phyloP scores from a whole-genome alignment of 768 basidiomycete genomes.

The Mycena haematopus region DNA sequence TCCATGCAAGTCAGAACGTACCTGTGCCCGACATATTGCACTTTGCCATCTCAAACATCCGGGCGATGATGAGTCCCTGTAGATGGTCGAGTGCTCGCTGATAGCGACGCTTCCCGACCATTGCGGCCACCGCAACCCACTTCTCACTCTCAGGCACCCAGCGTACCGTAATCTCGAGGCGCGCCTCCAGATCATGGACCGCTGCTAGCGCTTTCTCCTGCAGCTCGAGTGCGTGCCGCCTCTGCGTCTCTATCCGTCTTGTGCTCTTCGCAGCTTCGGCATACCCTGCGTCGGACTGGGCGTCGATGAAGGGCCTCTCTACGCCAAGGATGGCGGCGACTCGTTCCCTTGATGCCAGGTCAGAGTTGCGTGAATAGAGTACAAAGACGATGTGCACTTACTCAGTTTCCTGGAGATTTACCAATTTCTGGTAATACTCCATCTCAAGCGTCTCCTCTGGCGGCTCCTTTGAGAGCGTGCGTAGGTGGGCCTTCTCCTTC shows the following conservation, averaged over 20 bases:
- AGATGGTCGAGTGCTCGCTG: conserved; percentile 22
- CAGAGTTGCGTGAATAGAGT: no score
- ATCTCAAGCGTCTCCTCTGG: background rate
- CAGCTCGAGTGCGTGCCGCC: background rate
- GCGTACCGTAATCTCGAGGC: no score
- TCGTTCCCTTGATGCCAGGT: background rate
- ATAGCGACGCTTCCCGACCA: background rate
- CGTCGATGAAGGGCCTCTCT: background rate
- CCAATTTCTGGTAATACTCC: conserved; percentile 6
- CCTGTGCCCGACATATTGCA: conserved; percentile 15
- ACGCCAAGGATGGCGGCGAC: background rate
- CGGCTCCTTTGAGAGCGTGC: no score
- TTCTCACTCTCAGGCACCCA: background rate
- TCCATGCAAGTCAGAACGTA: background rate
- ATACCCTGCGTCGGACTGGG: no score
- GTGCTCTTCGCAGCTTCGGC: background rate
- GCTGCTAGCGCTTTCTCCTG: background rate
- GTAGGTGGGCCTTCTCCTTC: no score
- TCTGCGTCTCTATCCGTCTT: background rate
- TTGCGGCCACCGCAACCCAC: background rate
- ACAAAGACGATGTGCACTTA: background rate
- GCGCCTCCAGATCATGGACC: no score
- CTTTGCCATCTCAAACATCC: conserved; percentile 11
- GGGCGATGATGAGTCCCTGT: conserved; percentile 18
- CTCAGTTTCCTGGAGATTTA: background rate